Evolutionary conservation across 352 stramenopile genomes (phyloP).

Genomic region (Pythium graminicola): DNA sequence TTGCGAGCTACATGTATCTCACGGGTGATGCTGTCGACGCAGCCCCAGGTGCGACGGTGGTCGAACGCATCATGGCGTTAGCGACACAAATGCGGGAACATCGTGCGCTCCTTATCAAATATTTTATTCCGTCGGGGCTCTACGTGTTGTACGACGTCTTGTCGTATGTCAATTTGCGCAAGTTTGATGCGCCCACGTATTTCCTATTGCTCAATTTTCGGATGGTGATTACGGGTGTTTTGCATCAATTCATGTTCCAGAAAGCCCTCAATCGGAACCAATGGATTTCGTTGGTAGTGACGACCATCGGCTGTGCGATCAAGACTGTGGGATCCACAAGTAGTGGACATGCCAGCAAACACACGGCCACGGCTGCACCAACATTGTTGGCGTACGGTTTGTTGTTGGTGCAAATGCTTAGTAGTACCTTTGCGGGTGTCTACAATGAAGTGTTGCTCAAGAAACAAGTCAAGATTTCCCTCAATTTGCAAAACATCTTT

Average conservation of each 20-base stretch:
- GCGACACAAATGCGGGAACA: conserved; percentile 34
- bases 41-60: conserved; percentile 14
- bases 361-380: too few relatives aligned
- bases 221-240: conserved; percentile 68
- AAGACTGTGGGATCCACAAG: conserved; percentile 50
- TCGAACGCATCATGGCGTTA: conserved; percentile 29
- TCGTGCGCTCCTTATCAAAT: conserved; percentile 45
- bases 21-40: conserved; percentile 32
- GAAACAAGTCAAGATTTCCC: conserved; percentile 54
- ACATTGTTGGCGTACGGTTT: conserved; percentile 50
- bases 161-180: conserved; percentile 73
- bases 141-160: conserved; percentile 82
- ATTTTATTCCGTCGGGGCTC: conserved; percentile 66
- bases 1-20: conserved; percentile 69
- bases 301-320: conserved; percentile 65
- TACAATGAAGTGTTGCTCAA: conserved; percentile 84
- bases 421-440: conserved; percentile 71
- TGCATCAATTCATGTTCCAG: conserved; percentile 75
- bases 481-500: conserved; percentile 81
- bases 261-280: conserved; percentile 70
- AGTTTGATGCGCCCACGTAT: conserved; percentile 72
- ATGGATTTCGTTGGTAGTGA: conserved; percentile 65
- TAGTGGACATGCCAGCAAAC: too few relatives aligned
- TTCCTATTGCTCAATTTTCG: conserved; percentile 76
- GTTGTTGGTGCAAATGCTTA: conserved; percentile 71